These are phyloP conservation scores for Vitis cinerea DNA, from an alignment of 164 flowering plant species.

Conservation along the genomic window DNA sequence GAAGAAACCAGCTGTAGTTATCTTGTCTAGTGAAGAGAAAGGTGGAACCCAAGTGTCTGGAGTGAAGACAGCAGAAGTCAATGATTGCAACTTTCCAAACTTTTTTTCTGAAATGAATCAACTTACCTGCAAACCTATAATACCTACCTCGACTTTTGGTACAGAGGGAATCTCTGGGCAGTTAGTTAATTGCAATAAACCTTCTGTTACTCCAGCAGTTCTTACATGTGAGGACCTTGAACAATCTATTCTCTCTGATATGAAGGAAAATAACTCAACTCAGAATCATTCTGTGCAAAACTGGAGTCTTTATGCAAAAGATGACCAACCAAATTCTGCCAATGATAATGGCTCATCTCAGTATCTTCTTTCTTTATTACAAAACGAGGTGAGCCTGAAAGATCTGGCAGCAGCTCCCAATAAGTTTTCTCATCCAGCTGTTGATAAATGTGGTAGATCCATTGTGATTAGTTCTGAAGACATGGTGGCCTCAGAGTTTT, in stretches of 20 bases:
- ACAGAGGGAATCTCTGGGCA: conserved; percentile 1
- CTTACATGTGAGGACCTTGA: conserved; percentile 2
- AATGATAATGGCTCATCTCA: background rate
- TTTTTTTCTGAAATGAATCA: background rate
- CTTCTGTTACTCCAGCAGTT: background rate
- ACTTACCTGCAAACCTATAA: background rate
- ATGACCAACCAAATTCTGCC: background rate
- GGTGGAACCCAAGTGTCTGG: background rate
- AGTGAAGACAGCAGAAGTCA: background rate
- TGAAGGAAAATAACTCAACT: background rate
- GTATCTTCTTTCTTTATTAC: conserved; percentile 6
- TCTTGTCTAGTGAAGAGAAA: background rate
- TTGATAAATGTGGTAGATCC: background rate
- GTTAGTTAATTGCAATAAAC: background rate
- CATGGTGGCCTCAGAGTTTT: background rate
- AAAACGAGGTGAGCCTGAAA: background rate
- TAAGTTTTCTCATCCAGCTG: background rate
- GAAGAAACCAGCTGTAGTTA: background rate
- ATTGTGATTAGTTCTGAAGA: background rate
- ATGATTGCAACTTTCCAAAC: background rate
- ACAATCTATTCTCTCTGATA: background rate
- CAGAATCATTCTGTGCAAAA: conserved; percentile 2
- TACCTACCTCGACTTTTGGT: background rate
- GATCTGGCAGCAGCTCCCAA: conserved; percentile 3
- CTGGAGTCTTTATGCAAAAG: background rate